Evolutionary conservation across 2,329 filamentous ascomycete species (phyloP).

Genomic region (Myriosclerotinia scirpicola): DNA sequence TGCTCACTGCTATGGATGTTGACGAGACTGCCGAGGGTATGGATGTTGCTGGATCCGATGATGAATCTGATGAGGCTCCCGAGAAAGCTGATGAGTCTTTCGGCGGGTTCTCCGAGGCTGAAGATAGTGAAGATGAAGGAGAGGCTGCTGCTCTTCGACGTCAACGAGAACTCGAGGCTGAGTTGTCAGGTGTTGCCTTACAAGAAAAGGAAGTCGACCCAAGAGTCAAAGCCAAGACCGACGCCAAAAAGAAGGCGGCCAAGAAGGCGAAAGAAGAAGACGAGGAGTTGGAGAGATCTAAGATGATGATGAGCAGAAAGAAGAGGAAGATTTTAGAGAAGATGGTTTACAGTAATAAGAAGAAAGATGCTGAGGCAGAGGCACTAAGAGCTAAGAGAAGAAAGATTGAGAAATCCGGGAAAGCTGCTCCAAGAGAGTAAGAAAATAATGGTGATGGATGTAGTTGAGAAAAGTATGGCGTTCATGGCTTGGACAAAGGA

Average conservation of each 20-base stretch:
- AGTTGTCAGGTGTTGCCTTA: slow-evolving; percentile 70
- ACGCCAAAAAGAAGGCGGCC: slow-evolving; percentile 66
- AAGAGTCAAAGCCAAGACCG: slow-evolving; percentile 65
- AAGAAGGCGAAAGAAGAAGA: slow-evolving; percentile 74
- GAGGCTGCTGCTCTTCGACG: slow-evolving; percentile 65
- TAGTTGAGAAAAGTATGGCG: slow-evolving; percentile 33
- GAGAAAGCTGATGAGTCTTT: slow-evolving; percentile 39
- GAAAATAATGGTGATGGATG: slow-evolving; percentile 8
- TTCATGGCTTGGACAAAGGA: slow-evolving; percentile 25
- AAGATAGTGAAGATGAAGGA: slow-evolving; percentile 59
- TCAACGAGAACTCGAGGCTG: slow-evolving; percentile 89
- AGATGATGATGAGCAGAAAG: slow-evolving; percentile 98
- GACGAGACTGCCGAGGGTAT: slow-evolving; percentile 40
- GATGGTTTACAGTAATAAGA: slow-evolving; percentile 94
- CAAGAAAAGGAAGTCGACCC: slow-evolving; percentile 52
- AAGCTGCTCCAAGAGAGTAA: slow-evolving; percentile 33
- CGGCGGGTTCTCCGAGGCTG: slow-evolving; percentile 42
- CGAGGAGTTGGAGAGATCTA: slow-evolving; percentile 87
- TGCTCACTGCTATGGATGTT: slow-evolving; percentile 33
- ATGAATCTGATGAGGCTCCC: slow-evolving; percentile 44
- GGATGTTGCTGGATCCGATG: slow-evolving; percentile 41
- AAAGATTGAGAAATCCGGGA: slow-evolving; percentile 68
- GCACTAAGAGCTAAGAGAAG: slow-evolving; percentile 85
- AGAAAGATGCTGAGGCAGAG: slow-evolving; percentile 87
- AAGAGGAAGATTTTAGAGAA: slow-evolving; percentile 97